These are phyloP conservation scores for Fraxinus baroniana DNA, from an alignment of 305 asterid species.

Conservation along the genomic window DNA sequence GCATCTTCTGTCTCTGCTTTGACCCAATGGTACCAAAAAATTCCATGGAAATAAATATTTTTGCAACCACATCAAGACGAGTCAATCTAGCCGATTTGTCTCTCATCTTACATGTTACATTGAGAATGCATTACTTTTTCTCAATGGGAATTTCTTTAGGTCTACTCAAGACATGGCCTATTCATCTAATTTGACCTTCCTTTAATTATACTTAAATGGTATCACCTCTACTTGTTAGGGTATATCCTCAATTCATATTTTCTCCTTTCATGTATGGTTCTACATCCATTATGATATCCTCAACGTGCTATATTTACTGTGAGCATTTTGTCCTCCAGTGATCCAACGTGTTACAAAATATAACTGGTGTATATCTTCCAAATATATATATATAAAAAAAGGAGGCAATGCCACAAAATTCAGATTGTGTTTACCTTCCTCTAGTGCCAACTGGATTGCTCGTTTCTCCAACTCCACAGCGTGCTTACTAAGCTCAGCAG, in stretches of 20 bases:
- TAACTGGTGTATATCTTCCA: not conserved
- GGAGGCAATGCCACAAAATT: not conserved
- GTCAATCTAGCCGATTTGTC: not conserved
- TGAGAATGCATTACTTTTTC: not conserved
- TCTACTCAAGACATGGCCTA: not conserved
- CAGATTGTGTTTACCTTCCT: slow-evolving; percentile 55
- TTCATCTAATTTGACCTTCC: not conserved
- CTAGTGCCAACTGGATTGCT: slow-evolving; percentile 61
- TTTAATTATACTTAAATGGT: not conserved
- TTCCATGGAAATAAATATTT: not conserved
- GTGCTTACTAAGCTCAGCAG: slow-evolving; percentile 71
- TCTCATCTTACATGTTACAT: not conserved
- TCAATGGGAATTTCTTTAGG: not conserved
- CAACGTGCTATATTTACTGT: not conserved
- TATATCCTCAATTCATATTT: not conserved
- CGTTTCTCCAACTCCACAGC: slow-evolving; percentile 81
- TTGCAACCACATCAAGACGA: not conserved
- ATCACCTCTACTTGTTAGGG: not conserved
- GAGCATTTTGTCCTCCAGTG: not conserved
- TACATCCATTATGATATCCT: not conserved
- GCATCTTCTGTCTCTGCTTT: not conserved
- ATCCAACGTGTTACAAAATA: not conserved
- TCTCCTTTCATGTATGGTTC: not conserved
- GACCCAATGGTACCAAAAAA: not conserved
- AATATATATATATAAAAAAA: not conserved